phyloP scores from a whole-genome alignment of 2,329 filamentous ascomycete species.

The Microsporum ferrugineum region DNA sequence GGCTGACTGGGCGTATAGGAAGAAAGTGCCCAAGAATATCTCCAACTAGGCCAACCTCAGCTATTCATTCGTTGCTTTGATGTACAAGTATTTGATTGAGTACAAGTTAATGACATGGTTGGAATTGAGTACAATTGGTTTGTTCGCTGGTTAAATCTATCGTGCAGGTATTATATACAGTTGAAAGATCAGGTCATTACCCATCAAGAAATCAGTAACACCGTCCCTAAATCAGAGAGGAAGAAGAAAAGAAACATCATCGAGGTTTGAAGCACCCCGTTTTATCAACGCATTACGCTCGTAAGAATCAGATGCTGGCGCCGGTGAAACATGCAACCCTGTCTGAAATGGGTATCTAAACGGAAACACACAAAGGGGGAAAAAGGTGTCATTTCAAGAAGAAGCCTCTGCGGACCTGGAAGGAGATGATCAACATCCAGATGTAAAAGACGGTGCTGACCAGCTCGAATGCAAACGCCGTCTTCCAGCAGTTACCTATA shows the following conservation, averaged over 20 bases:
- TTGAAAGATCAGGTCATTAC: too few species aligned
- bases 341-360: slow-evolving; percentile 41
- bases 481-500: slow-evolving; percentile 50
- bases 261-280: neutral
- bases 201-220: too few species aligned
- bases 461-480: slow-evolving; percentile 53
- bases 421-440: slow-evolving; percentile 55
- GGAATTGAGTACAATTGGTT: neutral
- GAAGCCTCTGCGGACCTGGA: slow-evolving; percentile 37
- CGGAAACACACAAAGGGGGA: neutral
- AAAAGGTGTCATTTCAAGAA: neutral
- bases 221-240: neutral
- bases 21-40: neutral
- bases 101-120: too few species aligned
- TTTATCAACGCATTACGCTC: too few species aligned
- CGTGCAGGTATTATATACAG: too few species aligned
- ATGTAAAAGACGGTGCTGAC: slow-evolving; percentile 52
- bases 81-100: too few species aligned
- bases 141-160: neutral
- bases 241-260: neutral
- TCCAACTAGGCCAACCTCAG: neutral
- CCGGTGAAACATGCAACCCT: slow-evolving; percentile 45
- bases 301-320: neutral
- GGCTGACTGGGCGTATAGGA: neutral
- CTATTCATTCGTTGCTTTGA: neutral